A percentile compares a stretch with the other conserved stretches of the same genome.
Evolutionary conservation across 177 flowering plant species (phyloP).

Genomic region (Telopea speciosissima): DNA sequence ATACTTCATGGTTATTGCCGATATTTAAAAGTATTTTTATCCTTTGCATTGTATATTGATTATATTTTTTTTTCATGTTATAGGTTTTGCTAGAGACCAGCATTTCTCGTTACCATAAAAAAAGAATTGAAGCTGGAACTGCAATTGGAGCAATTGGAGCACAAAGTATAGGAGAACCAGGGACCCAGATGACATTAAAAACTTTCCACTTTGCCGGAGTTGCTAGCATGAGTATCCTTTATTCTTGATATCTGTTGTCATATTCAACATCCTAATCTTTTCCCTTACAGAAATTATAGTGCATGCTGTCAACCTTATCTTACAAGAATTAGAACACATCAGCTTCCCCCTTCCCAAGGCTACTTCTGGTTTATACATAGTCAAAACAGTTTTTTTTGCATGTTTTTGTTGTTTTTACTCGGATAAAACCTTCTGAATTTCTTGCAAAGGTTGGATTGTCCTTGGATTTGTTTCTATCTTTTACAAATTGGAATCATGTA

Average conservation of each 20-base stretch:
- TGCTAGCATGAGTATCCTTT: constrained; percentile 99
- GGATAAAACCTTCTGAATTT: no score
- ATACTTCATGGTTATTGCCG: not conserved
- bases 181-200: constrained; percentile 97
- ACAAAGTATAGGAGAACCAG: constrained; percentile 98
- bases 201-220: constrained; percentile 99
- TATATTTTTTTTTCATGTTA: constrained; percentile 9
- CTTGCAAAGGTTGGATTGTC: no score
- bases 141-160: constrained; percentile 98
- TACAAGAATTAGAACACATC: no score
- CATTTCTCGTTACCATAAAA: constrained; percentile 59
- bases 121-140: constrained; percentile 79
- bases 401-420: no score
- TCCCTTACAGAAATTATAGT: not conserved
- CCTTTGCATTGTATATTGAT: not conserved
- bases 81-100: constrained; percentile 76
- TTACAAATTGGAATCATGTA: no score
- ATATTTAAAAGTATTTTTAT: not conserved
- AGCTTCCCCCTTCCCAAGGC: no score
- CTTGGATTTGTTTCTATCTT: no score
- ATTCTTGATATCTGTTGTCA: constrained; percentile 1
- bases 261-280: not conserved
- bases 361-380: no score
- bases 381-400: no score
- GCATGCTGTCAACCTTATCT: no score